phyloP scores from a whole-genome alignment of 139 green algal species.

The Chlamydomonas urium region DNA sequence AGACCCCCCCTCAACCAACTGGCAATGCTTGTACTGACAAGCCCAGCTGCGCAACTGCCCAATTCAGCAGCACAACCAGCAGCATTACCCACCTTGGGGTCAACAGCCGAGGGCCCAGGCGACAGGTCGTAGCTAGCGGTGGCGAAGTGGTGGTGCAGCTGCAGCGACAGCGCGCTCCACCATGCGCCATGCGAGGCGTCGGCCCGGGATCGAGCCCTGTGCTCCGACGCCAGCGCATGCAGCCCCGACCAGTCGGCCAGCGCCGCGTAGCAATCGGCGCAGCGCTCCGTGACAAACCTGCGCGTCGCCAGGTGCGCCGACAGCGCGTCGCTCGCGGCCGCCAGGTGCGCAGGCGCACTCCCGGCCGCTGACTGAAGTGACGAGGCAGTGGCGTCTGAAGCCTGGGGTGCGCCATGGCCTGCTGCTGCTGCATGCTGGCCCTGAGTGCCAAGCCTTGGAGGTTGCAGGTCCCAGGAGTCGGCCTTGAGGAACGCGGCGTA shows the following conservation, averaged over 20 bases:
- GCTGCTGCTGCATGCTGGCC: no score
- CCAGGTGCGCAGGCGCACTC: no score
- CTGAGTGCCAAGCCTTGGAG: no score
- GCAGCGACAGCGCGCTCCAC: constrained; percentile 5
- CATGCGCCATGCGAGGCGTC: constrained; percentile 3
- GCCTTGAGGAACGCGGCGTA: constrained; percentile 19
- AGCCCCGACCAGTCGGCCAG: constrained; percentile 52
- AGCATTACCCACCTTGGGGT: background rate
- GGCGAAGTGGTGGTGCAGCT: constrained; percentile 10
- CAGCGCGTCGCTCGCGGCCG: background rate
- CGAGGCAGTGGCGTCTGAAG: no score
- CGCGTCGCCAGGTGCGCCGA: background rate
- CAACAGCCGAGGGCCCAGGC: background rate
- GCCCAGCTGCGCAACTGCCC: no score
- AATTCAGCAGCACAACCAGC: no score
- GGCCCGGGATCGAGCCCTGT: background rate
- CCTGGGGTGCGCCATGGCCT: no score
- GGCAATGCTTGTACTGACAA: no score
- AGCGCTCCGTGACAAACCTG: constrained; percentile 39
- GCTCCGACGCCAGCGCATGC: constrained; percentile 8
- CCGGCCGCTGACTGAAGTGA: no score
- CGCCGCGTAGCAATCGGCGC: constrained; percentile 49
- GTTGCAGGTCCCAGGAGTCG: background rate
- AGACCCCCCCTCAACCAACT: no score
- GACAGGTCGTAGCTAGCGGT: constrained; percentile 4